Evolutionary conservation across 2,329 filamentous ascomycete genomes (phyloP).

Genomic region (Aspergillus pseudoviridinutans): DNA sequence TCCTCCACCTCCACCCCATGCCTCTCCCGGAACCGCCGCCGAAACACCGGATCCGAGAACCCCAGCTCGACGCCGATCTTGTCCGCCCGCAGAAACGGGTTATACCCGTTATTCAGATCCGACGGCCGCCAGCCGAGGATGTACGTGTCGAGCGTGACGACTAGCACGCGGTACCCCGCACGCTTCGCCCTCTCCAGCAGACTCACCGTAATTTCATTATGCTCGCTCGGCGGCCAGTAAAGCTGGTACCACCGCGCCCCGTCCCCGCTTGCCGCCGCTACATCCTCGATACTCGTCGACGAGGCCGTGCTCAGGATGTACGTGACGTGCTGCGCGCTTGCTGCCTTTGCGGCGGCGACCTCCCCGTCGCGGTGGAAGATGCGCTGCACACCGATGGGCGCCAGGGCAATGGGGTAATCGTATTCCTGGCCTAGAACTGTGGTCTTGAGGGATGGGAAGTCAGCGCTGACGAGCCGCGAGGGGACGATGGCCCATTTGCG

Average conservation of each 20-base stretch:
- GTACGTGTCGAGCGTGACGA: slow-evolving; percentile 70
- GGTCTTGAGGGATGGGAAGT: slow-evolving; percentile 45
- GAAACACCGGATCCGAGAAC: slow-evolving; percentile 63
- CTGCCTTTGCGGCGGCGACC: slow-evolving; percentile 58
- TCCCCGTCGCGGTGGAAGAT: slow-evolving; percentile 65
- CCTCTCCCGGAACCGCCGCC: slow-evolving; percentile 48
- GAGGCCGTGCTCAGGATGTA: slow-evolving; percentile 65
- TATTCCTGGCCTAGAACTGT: slow-evolving; percentile 50
- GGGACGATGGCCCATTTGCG: slow-evolving; percentile 25
- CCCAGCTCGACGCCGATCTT: slow-evolving; percentile 56
- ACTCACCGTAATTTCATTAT: slow-evolving; percentile 61
- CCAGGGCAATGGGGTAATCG: slow-evolving; percentile 55
- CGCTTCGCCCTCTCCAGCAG: slow-evolving; percentile 58
- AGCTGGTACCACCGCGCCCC: slow-evolving; percentile 67
- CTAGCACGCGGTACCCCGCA: slow-evolving; percentile 59
- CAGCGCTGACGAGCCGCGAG: slow-evolving; percentile 25
- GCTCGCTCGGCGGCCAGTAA: slow-evolving; percentile 60
- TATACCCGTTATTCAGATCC: slow-evolving; percentile 59
- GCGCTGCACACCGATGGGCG: slow-evolving; percentile 65
- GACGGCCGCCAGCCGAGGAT: slow-evolving; percentile 63
- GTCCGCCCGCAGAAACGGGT: slow-evolving; percentile 25
- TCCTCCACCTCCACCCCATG: slow-evolving; percentile 42
- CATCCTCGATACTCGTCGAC: slow-evolving; percentile 60
- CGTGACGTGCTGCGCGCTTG: slow-evolving; percentile 56
- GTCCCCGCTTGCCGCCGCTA: slow-evolving; percentile 54